A percentile compares a stretch with the other conserved stretches of the same genome.
phyloP scores from a whole-genome alignment of 192 early-diverging fungal species.

The Entophlyctis helioformis region DNA sequence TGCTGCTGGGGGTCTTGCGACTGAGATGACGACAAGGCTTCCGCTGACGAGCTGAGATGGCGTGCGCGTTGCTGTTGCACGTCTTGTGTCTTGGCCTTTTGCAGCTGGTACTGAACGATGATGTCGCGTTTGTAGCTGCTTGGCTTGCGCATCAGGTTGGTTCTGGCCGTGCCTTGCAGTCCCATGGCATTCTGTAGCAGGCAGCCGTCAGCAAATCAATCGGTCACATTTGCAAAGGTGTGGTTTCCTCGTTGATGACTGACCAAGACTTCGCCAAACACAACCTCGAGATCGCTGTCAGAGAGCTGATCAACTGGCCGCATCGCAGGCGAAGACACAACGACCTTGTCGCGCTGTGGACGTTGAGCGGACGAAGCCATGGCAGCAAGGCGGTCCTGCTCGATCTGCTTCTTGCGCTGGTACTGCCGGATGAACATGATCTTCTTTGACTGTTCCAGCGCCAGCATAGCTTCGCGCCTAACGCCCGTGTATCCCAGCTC shows the following conservation, averaged over 20 bases:
- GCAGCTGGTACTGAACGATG: slow-evolving; percentile 11
- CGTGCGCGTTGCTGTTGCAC: too few relatives aligned
- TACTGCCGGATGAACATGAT: too few relatives aligned
- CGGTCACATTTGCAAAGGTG: neutral
- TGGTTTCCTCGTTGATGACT: neutral
- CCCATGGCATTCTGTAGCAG: slow-evolving; percentile 8
- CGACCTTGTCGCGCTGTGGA: too few relatives aligned
- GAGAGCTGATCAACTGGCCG: neutral
- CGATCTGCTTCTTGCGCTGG: too few relatives aligned
- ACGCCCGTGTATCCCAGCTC: too few relatives aligned
- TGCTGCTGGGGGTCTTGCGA: neutral
- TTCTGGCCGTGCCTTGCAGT: slow-evolving; percentile 9
- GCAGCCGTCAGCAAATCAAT: neutral
- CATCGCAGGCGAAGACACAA: too few relatives aligned
- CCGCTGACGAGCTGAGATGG: neutral
- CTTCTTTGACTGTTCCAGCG: too few relatives aligned
- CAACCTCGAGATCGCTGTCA: neutral
- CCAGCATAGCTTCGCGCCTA: too few relatives aligned
- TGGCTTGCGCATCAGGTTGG: slow-evolving; percentile 10
- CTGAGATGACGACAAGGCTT: neutral
- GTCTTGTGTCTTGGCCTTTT: neutral
- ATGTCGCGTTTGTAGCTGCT: slow-evolving; percentile 1
- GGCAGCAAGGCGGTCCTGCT: too few relatives aligned
- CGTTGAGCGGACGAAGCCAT: too few relatives aligned
- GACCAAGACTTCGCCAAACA: slow-evolving; percentile 8